These are phyloP conservation scores for Lasiosphaeriaceae sp. DNA, from an alignment of 495 filamentous ascomycete genomes.

Conservation along the genomic window DNA sequence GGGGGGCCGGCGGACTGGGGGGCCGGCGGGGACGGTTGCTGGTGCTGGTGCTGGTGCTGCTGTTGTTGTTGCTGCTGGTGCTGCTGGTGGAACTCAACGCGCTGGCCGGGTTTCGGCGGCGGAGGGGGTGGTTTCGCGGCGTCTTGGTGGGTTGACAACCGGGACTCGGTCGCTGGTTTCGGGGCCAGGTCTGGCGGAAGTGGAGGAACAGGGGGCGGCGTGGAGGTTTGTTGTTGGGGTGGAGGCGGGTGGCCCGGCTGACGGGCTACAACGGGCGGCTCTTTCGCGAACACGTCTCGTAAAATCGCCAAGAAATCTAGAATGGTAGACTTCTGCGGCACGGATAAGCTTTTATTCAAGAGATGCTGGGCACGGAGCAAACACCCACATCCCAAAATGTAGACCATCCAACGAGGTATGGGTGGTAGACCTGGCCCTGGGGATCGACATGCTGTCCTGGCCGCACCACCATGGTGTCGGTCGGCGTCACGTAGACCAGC, in stretches of 20 bases:
- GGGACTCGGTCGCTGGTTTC: slow-evolving; percentile 13
- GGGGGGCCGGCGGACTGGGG: slow-evolving; percentile 21
- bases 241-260: slow-evolving; percentile 53
- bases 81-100: slow-evolving; percentile 23
- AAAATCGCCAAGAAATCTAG: slow-evolving; percentile 78
- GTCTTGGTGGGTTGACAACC: slow-evolving; percentile 10
- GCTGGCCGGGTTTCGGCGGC: slow-evolving; percentile 40
- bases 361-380: neutral
- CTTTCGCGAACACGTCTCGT: slow-evolving; percentile 85
- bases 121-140: slow-evolving; percentile 35
- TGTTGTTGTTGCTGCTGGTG: slow-evolving; percentile 16
- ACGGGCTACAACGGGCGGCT: slow-evolving; percentile 81
- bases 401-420: slow-evolving; percentile 85
- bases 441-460: slow-evolving; percentile 92
- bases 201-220: slow-evolving; percentile 40
- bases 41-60: slow-evolving; percentile 19
- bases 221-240: slow-evolving; percentile 20
- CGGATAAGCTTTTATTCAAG: slow-evolving; percentile 16
- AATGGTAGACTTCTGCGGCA: slow-evolving; percentile 70
- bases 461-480: slow-evolving; percentile 81
- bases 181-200: slow-evolving; percentile 32
- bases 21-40: slow-evolving; percentile 10
- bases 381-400: slow-evolving; percentile 84
- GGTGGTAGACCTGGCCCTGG: slow-evolving; percentile 94
- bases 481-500: slow-evolving; percentile 81